Conservation (phyloP, 2,329 filamentous ascomycete genomes). For the Aspergillus sp. region DNA sequence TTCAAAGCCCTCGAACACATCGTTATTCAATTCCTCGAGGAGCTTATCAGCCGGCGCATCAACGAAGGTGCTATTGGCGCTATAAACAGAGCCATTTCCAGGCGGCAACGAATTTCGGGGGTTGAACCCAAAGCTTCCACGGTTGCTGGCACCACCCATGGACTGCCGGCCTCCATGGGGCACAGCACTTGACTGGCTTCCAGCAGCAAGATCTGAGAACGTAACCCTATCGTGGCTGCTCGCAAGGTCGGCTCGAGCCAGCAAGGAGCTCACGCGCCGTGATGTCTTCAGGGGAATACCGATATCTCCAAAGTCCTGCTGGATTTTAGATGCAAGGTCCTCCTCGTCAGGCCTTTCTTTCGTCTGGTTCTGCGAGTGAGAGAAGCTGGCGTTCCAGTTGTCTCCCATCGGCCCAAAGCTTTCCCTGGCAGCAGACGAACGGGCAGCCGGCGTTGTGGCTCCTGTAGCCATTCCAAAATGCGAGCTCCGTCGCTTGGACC, state of each 20-base stretch:
- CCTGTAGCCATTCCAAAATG: slow-evolving; percentile 58
- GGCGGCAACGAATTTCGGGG: slow-evolving; percentile 48
- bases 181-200: slow-evolving; percentile 25
- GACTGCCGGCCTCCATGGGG: slow-evolving; percentile 55
- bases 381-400: slow-evolving; percentile 32
- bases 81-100: slow-evolving; percentile 39
- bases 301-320: slow-evolving; percentile 52
- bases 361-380: slow-evolving; percentile 31
- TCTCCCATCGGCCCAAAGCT: slow-evolving; percentile 56
- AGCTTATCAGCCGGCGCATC: slow-evolving; percentile 61
- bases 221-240: slow-evolving; percentile 70
- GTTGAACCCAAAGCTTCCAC: slow-evolving; percentile 50
- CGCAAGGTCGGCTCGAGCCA: slow-evolving; percentile 78
- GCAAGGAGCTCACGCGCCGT: slow-evolving; percentile 82
- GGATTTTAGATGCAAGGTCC: slow-evolving; percentile 59
- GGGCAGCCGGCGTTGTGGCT: slow-evolving; percentile 60
- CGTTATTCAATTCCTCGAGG: slow-evolving; percentile 56
- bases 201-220: slow-evolving; percentile 62
- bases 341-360: slow-evolving; percentile 50
- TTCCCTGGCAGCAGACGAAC: slow-evolving; percentile 61
- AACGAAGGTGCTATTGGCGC: slow-evolving; percentile 51
- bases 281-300: slow-evolving; percentile 50
- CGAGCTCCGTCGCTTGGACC: slow-evolving; percentile 58
- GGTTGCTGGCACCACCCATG: slow-evolving; percentile 56
- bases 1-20: slow-evolving; percentile 58